Evolutionary conservation across 2,329 filamentous ascomycete species (phyloP), one percentile per base, ranked within the genome.

Genomic region (Fusarium succisae): DNA sequence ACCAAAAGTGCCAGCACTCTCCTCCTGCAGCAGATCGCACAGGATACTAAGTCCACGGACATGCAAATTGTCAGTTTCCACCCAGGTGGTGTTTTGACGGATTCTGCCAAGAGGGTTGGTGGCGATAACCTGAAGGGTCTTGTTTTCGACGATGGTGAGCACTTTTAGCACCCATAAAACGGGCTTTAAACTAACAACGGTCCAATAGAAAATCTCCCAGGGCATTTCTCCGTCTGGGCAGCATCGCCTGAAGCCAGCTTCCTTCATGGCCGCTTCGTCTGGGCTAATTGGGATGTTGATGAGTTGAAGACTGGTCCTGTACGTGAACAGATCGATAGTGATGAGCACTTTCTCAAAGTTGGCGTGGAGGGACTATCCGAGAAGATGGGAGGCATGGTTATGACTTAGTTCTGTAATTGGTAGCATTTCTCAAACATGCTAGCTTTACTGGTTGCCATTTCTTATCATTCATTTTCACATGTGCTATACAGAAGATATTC

Each of bases 401-500:
- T 54, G 51, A 38, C 51, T 8, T 54, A n/a, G 8, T 6, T 20
- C 4, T 5, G 12, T 15, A 3, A 28, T 8, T 13, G 6, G 4
- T 35, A 13, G 1, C 7, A n/a, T 8, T 3, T 30, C 20, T 48
- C 6, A 12, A 17, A 6, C 9, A 26, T 26, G 8, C 1, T 12
- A 4, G 9, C 5, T n/a, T 18, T 11, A 1, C 3, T 5, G 10
- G 10, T 13, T 0, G 9, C 3, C 12, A 7, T 4, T 14, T 1
- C 3, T 26, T 37, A 3, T 37, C n/a, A 11, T 8, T 35, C 12
- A 14, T 6, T 53, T 15, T 20, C 1, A 35, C 10, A 18, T 20
- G 5, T 18, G 7, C 28, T 30, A 30, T 30, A 30, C 3, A 8
- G 7, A 35, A 35, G 5, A 13, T 35, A 35, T 35, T 15, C 32